Evolutionary conservation across 1,284 basidiomycete species (phyloP).

Genomic region (Austroboletus sp.): DNA sequence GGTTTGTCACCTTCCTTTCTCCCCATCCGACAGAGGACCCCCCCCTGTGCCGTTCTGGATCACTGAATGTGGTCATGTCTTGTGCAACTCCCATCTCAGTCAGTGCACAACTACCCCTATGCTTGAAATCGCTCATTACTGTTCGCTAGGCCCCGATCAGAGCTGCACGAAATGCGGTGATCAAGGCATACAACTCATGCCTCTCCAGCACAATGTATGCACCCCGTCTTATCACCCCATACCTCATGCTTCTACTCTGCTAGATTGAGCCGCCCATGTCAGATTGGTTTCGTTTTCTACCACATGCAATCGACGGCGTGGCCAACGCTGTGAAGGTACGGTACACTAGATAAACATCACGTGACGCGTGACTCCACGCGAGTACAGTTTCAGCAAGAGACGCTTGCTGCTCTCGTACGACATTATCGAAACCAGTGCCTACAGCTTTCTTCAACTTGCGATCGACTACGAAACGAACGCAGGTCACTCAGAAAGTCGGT

Average conservation of each 20-base stretch:
- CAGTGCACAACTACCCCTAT: conserved; percentile 25
- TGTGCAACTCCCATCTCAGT: conserved; percentile 80
- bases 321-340: conserved; percentile 60
- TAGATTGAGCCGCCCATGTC: conserved; percentile 74
- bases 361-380: conserved; percentile 1
- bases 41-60: conserved; percentile 71
- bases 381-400: conserved; percentile 67
- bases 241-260: neutral
- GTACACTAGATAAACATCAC: neutral
- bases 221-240: neutral
- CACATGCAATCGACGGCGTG: conserved; percentile 53
- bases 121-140: neutral
- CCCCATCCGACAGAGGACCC: conserved; percentile 40
- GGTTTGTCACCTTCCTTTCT: conserved; percentile 60
- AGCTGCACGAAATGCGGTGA: conserved; percentile 62
- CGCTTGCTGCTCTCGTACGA: conserved; percentile 58
- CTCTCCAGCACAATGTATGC: conserved; percentile 65
- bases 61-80: conserved; percentile 74
- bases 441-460: conserved; percentile 30
- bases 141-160: conserved; percentile 53
- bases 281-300: conserved; percentile 65
- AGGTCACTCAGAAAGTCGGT: conserved; percentile 50
- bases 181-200: conserved; percentile 57
- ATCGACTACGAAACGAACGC: conserved; percentile 37
- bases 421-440: conserved; percentile 48